A percentile compares a stretch with the other conserved stretches of the same genome.
Conservation (phyloP, 2,329 filamentous ascomycete genomes). For the Xylaria sp. region DNA sequence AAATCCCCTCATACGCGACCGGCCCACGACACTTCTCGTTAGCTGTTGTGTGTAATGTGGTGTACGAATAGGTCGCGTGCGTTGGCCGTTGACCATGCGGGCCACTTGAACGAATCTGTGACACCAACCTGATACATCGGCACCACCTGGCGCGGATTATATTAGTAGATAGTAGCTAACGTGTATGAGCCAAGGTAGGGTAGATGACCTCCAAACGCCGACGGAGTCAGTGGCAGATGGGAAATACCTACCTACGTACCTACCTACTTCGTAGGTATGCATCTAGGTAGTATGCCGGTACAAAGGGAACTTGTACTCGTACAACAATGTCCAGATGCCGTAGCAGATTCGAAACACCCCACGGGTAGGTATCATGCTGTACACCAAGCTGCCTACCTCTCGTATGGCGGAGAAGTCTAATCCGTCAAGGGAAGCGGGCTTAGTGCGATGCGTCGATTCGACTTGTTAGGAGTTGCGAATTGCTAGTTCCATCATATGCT, state of each 20-base stretch:
- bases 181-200: constrained; percentile 10
- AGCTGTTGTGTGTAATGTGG: background rate
- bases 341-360: constrained; percentile 1
- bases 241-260: background rate
- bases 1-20: background rate
- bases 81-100: constrained; percentile 2
- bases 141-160: background rate
- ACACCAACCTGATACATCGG: constrained; percentile 7
- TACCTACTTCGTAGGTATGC: background rate
- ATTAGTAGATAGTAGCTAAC: background rate
- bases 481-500: background rate
- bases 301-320: background rate
- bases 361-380: background rate
- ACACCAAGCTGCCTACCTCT: background rate
- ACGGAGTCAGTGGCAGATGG: background rate
- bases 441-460: background rate
- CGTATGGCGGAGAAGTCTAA: background rate
- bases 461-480: background rate
- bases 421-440: background rate
- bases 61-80: constrained; percentile 5
- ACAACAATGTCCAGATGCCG: background rate
- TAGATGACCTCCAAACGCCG: background rate
- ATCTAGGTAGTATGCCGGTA: background rate
- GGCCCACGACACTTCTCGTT: constrained; percentile 5
- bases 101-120: constrained; percentile 2